These are phyloP conservation scores for Areca catechu DNA, from an alignment of 176 grass and related monocot genomes.

Conservation along the genomic window DNA sequence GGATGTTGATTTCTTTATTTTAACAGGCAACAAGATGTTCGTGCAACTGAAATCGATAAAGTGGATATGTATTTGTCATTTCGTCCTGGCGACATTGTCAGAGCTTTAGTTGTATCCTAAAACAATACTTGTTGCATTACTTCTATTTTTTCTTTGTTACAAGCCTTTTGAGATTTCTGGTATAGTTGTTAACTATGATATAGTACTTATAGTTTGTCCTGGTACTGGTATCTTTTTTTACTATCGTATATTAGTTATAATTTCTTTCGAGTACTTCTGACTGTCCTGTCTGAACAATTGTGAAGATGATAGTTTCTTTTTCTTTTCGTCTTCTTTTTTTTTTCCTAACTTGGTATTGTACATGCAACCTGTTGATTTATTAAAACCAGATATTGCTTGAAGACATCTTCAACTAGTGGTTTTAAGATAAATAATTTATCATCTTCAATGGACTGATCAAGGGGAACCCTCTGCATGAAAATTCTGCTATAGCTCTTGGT, in stretches of 20 bases:
- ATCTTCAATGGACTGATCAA: too few relatives aligned
- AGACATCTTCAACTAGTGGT: too few relatives aligned
- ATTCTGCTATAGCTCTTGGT: too few relatives aligned
- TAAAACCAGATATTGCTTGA: slow-evolving; percentile 9
- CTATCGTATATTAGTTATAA: too few relatives aligned
- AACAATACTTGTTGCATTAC: neutral
- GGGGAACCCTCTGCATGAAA: too few relatives aligned
- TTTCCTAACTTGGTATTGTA: too few relatives aligned
- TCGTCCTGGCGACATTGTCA: slow-evolving; percentile 34
- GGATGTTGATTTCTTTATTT: slow-evolving; percentile 1
- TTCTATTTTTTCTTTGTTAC: neutral
- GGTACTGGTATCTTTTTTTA: too few relatives aligned
- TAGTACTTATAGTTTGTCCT: too few relatives aligned
- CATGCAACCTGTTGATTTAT: too few relatives aligned
- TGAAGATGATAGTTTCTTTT: neutral
- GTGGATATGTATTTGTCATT: slow-evolving; percentile 91
- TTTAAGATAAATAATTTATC: too few relatives aligned
- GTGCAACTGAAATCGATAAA: slow-evolving; percentile 98
- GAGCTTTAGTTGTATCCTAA: slow-evolving; percentile 54
- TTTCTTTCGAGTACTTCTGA: too few relatives aligned
- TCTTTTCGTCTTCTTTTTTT: neutral
- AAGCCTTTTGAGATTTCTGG: neutral
- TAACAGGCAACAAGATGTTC: slow-evolving; percentile 89
- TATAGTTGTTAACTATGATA: neutral
- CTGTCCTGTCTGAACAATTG: too few relatives aligned